Base-by-base conservation (phyloP, 148 eudicot species). In the Dysphania ambrosioides region DNA sequence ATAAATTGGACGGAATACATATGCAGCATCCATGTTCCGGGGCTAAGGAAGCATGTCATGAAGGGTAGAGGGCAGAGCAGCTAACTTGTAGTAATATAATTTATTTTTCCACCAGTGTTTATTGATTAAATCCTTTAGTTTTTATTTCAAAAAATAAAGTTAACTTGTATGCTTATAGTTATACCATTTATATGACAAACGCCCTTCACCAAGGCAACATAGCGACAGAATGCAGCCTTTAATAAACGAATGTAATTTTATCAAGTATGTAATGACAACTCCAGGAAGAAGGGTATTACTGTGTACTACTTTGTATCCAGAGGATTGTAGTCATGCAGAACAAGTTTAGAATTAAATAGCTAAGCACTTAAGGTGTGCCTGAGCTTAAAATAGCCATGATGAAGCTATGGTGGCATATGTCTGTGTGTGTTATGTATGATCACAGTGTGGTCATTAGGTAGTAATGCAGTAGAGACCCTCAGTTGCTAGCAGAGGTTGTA, bases 1-100 rank as follows among this genome's bases (percentile, higher is more conserved):
- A 92, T 95, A 79, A 87, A 95, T 47, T 95, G 99, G 99, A 80
- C 88, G 79, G 96, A 95, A 77, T 95, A 90, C 82, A 88, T 92
- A 73, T 85, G 87, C 64, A 95, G 92, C 77, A 85, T 90, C 67
- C 99, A 95, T 76, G 87, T 95, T 75, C 96, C 96, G 18, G 99
- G 99, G 42, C 78, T 95, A 40, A 87, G 98, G 80, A 89, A 83
- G 83, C 96, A 92, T 84, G 97, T 92, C 66, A 92, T 92, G 97
- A 95, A 92, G 89, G 99, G 90, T 74, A 84, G 97, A 86, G 85
- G 92, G 42, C 82, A 80, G 72, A 75, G 70, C 69, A 74, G 55
- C 75, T 81, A 79, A 78, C 51, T 58, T 62, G 82, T 71, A 70
- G 56, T 31, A 26, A 15, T 64, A 44, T 57, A 1, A 32, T 36